Conservation (phyloP, 768 basidiomycete species). For the Rhizopogon vulgaris region DNA sequence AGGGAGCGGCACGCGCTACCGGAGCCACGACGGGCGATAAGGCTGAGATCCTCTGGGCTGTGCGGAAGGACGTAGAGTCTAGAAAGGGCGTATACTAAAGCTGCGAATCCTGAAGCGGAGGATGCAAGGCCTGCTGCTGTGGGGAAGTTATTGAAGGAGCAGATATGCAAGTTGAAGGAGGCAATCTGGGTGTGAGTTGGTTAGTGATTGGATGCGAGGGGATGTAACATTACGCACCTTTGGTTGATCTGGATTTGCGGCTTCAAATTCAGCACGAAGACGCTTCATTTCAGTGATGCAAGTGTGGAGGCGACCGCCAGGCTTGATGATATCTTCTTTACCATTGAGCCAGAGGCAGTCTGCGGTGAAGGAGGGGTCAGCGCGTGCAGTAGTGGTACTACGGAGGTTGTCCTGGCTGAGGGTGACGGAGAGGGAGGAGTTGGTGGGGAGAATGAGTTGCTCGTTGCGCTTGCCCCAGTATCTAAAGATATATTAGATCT, state of each 20-base stretch:
- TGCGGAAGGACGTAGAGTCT: constrained; percentile 79
- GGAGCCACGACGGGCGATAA: constrained; percentile 95
- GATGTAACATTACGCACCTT: constrained; percentile 42
- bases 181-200: constrained; percentile 46
- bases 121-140: constrained; percentile 98
- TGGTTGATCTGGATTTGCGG: constrained; percentile 53
- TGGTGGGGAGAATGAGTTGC: constrained; percentile 91
- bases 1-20: constrained; percentile 98
- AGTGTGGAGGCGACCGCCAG: constrained; percentile 68
- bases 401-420: constrained; percentile 94
- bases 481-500: constrained; percentile 32
- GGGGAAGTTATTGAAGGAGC: constrained; percentile 97
- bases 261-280: constrained; percentile 71
- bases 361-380: constrained; percentile 62
- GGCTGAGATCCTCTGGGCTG: constrained; percentile 75
- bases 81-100: constrained; percentile 85
- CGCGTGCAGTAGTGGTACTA: constrained; percentile 88
- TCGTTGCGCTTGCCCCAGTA: constrained; percentile 99
- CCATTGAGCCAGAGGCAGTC: constrained; percentile 96
- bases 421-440: constrained; percentile 97
- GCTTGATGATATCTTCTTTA: constrained; percentile 82
- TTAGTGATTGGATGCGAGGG: constrained; percentile 4
- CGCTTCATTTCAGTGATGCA: constrained; percentile 87
- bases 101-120: constrained; percentile 95
- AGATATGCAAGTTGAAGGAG: constrained; percentile 72